Evolutionary conservation across 306 rosid genomes (phyloP).

Genomic region (Lathyrus aphaca): DNA sequence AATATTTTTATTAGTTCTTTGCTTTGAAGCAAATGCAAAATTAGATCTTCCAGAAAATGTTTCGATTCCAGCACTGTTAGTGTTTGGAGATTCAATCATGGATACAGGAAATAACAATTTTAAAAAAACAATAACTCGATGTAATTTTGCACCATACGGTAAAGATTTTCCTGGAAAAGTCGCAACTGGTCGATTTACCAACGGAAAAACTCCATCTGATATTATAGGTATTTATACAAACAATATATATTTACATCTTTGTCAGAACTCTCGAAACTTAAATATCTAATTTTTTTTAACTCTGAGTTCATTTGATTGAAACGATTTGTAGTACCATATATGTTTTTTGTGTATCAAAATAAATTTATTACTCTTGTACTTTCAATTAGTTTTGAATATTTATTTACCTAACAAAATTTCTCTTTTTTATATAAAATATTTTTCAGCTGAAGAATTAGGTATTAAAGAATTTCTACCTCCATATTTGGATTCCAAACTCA

Average conservation of each 20-base stretch:
- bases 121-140: conserved; percentile 18
- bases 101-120: conserved; percentile 81
- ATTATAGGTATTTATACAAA: conserved; percentile 28
- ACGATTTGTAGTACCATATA: no score
- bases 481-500: conserved; percentile 57
- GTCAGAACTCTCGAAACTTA: neutral
- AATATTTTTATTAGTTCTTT: neutral
- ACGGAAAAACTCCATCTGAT: conserved; percentile 46
- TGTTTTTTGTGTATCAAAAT: no score
- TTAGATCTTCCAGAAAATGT: conserved; percentile 48
- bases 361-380: no score
- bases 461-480: conserved; percentile 65
- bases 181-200: conserved; percentile 46
- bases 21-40: conserved; percentile 15
- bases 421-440: neutral
- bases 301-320: no score
- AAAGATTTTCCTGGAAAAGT: conserved; percentile 40
- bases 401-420: no score
- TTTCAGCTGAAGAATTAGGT: conserved; percentile 62
- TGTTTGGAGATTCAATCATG: conserved; percentile 75
- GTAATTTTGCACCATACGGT: conserved; percentile 47
- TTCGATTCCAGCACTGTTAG: conserved; percentile 56
- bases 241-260: no score
- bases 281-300: no score
- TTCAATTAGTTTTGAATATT: no score